phyloP scores from a whole-genome alignment of 352 stramenopile genomes.

The Globisporangium heterothallicum region DNA sequence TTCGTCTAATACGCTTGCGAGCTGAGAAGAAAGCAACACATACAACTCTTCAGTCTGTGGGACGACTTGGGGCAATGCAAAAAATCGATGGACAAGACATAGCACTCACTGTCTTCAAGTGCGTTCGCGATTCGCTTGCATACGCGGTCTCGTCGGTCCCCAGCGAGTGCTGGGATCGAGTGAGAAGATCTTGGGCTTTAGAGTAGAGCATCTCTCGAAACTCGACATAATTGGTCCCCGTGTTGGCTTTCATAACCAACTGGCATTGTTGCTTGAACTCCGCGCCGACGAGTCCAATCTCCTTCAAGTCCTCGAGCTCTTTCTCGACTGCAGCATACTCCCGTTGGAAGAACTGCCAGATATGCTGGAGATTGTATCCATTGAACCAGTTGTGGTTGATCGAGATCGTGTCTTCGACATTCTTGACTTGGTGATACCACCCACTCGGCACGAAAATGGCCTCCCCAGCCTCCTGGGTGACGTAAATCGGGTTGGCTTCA shows the following conservation, averaged over 20 bases:
- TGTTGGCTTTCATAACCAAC: slow-evolving; percentile 70
- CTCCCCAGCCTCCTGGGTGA: slow-evolving; percentile 62
- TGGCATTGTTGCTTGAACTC: slow-evolving; percentile 73
- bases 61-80: neutral
- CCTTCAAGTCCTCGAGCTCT: slow-evolving; percentile 61
- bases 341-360: slow-evolving; percentile 69
- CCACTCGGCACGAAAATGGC: slow-evolving; percentile 95
- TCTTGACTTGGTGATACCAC: slow-evolving; percentile 95
- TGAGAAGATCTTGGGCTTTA: slow-evolving; percentile 32
- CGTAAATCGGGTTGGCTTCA: slow-evolving; percentile 34
- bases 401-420: slow-evolving; percentile 90
- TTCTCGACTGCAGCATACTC: slow-evolving; percentile 55
- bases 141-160: neutral
- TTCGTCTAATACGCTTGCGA: slow-evolving; percentile 5
- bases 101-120: neutral
- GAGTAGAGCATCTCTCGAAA: slow-evolving; percentile 51
- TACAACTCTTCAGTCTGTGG: neutral
- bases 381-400: slow-evolving; percentile 99
- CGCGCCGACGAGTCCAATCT: slow-evolving; percentile 39
- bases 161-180: neutral
- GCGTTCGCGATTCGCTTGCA: neutral
- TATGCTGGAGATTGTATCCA: slow-evolving; percentile 53
- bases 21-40: slow-evolving; percentile 1
- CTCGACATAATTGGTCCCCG: slow-evolving; percentile 70
- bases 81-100: neutral